A percentile compares a stretch with the other conserved stretches of the same genome.
Evolutionary conservation across 2,329 filamentous ascomycete species (phyloP).

Genomic region (Alternaria angustiovoidea): DNA sequence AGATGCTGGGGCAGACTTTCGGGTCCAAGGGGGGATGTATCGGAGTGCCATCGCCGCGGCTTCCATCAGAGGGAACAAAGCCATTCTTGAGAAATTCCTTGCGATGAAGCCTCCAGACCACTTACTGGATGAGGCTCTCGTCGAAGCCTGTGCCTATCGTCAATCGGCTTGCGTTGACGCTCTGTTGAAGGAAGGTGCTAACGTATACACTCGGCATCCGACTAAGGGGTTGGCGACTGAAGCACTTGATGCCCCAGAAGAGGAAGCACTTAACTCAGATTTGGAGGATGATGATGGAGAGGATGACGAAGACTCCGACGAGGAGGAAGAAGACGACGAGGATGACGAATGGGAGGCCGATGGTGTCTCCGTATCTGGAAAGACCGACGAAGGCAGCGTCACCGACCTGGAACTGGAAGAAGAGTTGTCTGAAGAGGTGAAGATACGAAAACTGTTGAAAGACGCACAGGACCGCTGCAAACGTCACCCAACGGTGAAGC

Average conservation of each 20-base stretch:
- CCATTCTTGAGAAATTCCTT: conserved; percentile 24
- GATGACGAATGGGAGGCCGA: conserved; percentile 29
- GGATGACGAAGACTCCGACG: conserved; percentile 12
- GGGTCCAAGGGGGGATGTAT: conserved; percentile 25
- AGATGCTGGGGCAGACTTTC: conserved; percentile 30
- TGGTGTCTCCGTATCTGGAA: conserved; percentile 14
- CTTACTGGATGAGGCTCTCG: conserved; percentile 33
- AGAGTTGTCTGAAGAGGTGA: conserved; percentile 23
- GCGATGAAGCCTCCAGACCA: conserved; percentile 26
- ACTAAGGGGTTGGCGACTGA: conserved; percentile 21
- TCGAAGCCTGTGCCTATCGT: conserved; percentile 31
- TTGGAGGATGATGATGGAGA: conserved; percentile 23
- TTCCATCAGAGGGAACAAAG: conserved; percentile 27
- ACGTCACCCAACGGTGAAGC: conserved; percentile 31
- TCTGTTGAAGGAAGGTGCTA: conserved; percentile 30
- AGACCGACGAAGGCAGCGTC: conserved; percentile 28
- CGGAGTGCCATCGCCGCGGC: conserved; percentile 29
- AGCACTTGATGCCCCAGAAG: conserved; percentile 19
- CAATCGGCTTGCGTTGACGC: conserved; percentile 28
- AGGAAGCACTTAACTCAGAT: conserved; percentile 29
- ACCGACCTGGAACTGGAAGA: conserved; percentile 28
- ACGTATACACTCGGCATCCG: conserved; percentile 26
- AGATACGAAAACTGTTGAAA: conserved; percentile 32
- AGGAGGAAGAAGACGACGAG: conserved; percentile 17
- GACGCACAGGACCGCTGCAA: conserved; percentile 31